Percentiles rank a stretch among this genome's conserved stretches.
Conservation (phyloP, 169 alveolate genomes). For the Plasmodium adleri region DNA sequence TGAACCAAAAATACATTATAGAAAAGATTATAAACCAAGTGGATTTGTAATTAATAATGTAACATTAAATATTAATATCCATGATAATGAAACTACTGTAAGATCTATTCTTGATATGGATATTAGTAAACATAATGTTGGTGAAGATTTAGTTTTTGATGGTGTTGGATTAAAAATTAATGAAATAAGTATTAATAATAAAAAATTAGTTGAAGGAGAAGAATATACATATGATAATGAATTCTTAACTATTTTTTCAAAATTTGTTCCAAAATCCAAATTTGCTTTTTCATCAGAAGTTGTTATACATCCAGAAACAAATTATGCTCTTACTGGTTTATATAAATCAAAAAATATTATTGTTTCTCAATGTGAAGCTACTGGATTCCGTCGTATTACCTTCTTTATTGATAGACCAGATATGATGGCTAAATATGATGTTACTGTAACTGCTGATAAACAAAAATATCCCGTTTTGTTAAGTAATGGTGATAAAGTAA, state of each 20-base stretch:
- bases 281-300: constrained; percentile 86
- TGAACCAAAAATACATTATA: constrained; percentile 83
- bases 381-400: constrained; percentile 93
- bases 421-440: constrained; percentile 89
- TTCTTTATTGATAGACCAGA: constrained; percentile 94
- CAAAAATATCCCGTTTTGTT: constrained; percentile 89
- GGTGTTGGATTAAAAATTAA: constrained; percentile 90
- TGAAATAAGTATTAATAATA: constrained; percentile 85
- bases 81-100: constrained; percentile 85
- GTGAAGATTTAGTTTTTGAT: constrained; percentile 88
- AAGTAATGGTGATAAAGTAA: constrained; percentile 89
- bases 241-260: constrained; percentile 80
- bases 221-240: constrained; percentile 84
- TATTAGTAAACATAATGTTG: constrained; percentile 77
- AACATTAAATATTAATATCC: constrained; percentile 84
- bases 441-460: constrained; percentile 91
- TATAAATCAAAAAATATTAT: constrained; percentile 90
- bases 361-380: constrained; percentile 95
- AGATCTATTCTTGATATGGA: constrained; percentile 81
- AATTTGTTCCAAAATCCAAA: constrained; percentile 78
- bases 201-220: constrained; percentile 79
- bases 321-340: constrained; percentile 88
- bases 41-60: constrained; percentile 86
- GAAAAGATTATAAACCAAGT: constrained; percentile 91
- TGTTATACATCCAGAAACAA: constrained; percentile 87